Evolutionary conservation across 345 rosid species (phyloP).

Genomic region (Moricandia arvensis): DNA sequence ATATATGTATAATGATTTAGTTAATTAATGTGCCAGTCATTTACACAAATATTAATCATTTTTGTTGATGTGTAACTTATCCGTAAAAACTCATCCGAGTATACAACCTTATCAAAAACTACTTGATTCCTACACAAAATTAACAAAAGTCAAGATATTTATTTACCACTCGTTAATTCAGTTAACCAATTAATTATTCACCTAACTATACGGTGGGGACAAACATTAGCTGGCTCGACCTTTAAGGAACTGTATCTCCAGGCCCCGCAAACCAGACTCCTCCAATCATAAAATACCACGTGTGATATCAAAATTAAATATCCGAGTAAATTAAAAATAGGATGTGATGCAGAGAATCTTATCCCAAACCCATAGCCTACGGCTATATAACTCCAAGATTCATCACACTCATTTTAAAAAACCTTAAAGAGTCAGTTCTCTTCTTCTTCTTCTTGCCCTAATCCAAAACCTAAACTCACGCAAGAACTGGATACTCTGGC

Average conservation of each 20-base stretch:
- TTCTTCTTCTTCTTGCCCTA: no score
- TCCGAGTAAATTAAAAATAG: conserved; percentile 9
- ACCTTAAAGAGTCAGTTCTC: not conserved
- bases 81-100: not conserved
- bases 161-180: no score
- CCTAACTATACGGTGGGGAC: conserved; percentile 21
- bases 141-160: conserved; percentile 4
- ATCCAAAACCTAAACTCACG: not conserved
- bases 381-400: conserved; percentile 19
- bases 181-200: no score
- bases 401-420: not conserved
- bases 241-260: not conserved
- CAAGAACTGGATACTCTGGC: conserved; percentile 85
- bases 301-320: not conserved
- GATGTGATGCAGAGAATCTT: conserved; percentile 8
- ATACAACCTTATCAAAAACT: not conserved
- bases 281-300: not conserved
- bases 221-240: conserved; percentile 22
- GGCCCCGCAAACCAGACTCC: not conserved
- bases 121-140: not conserved
- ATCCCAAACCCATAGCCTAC: conserved; percentile 10
- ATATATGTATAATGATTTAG: not conserved
- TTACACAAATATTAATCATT: not conserved
- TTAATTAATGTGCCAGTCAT: not conserved
- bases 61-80: not conserved